Evolutionary conservation across 768 basidiomycete species (phyloP).

Genomic region (Amanita inopinata): DNA sequence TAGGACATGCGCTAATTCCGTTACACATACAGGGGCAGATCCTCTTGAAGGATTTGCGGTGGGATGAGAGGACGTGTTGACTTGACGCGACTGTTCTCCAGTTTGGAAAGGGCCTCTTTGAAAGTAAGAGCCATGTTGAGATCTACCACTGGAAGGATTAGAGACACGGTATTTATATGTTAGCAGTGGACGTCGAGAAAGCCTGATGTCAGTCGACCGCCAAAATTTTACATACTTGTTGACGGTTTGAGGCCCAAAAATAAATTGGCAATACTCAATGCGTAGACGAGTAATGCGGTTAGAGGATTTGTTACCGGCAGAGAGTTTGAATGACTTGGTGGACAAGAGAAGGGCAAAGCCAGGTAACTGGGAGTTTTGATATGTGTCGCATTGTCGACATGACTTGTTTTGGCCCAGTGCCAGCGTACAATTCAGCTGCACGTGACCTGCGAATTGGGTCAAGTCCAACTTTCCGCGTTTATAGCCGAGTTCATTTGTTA

Average conservation of each 20-base stretch:
- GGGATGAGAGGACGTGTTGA: slow-evolving; percentile 85
- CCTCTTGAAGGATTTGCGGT: slow-evolving; percentile 90
- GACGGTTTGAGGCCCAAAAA: background rate
- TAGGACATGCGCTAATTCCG: slow-evolving; percentile 4
- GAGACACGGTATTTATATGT: slow-evolving; percentile 9
- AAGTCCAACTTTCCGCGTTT: background rate
- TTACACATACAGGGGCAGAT: slow-evolving; percentile 67
- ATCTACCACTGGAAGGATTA: slow-evolving; percentile 31
- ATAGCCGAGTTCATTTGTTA: background rate
- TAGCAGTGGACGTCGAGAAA: slow-evolving; percentile 7
- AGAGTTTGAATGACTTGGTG: too few species aligned
- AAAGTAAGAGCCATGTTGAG: slow-evolving; percentile 62
- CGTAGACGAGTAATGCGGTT: slow-evolving; percentile 3
- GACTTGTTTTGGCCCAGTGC: background rate
- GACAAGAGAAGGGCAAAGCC: background rate
- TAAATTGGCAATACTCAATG: background rate
- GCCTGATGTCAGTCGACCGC: too few species aligned
- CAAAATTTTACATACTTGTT: background rate
- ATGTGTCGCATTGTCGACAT: too few species aligned
- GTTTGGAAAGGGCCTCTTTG: slow-evolving; percentile 67
- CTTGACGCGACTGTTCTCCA: slow-evolving; percentile 84
- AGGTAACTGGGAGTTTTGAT: slow-evolving; percentile 1
- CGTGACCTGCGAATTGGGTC: background rate
- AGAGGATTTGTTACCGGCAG: too few species aligned
- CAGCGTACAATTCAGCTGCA: background rate